Percentiles rank a stretch among this genome's conserved stretches.
Evolutionary conservation across 1,139 yeast genomes (phyloP).

Genomic region (Nakaseomyces kungkrabaensis): DNA sequence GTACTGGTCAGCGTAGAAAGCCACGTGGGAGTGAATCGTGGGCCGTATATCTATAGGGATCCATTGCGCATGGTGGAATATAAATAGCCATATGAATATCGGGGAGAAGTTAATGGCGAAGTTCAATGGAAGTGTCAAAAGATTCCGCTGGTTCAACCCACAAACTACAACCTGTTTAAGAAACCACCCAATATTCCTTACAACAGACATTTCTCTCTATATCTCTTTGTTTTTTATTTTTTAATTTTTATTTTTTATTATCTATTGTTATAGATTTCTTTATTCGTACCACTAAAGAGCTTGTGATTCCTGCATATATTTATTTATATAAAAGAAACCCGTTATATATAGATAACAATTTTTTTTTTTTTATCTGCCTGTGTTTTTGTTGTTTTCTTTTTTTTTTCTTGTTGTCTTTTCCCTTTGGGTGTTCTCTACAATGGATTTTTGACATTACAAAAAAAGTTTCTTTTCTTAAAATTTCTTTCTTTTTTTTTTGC

Average conservation of each 20-base stretch:
- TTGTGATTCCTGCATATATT: too few relatives aligned
- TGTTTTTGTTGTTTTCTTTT: too few relatives aligned
- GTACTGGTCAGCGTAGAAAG: conserved; percentile 22
- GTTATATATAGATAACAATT: too few relatives aligned
- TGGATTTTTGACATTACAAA: too few relatives aligned
- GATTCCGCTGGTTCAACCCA: conserved; percentile 32
- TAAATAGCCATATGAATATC: conserved; percentile 45
- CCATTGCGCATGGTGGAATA: conserved; percentile 51
- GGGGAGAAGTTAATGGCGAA: conserved; percentile 45
- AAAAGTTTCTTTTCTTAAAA: too few relatives aligned
- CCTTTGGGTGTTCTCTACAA: too few relatives aligned
- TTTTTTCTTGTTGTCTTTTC: too few relatives aligned
- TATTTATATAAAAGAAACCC: too few relatives aligned
- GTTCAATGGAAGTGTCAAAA: conserved; percentile 34
- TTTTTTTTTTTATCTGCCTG: too few relatives aligned
- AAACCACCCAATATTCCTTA: conserved; percentile 7
- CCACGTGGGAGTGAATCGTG: conserved; percentile 33
- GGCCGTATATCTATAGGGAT: conserved; percentile 53
- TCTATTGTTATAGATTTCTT: background rate
- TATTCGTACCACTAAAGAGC: too few relatives aligned
- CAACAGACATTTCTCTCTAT: background rate
- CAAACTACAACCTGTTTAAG: conserved; percentile 15
- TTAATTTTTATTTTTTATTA: background rate
- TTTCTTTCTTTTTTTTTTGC: too few relatives aligned
- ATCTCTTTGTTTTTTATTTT: background rate